These are phyloP conservation scores for Coemansia guatemalensis DNA, from an alignment of 192 early-diverging fungal genomes.

Conservation along the genomic window DNA sequence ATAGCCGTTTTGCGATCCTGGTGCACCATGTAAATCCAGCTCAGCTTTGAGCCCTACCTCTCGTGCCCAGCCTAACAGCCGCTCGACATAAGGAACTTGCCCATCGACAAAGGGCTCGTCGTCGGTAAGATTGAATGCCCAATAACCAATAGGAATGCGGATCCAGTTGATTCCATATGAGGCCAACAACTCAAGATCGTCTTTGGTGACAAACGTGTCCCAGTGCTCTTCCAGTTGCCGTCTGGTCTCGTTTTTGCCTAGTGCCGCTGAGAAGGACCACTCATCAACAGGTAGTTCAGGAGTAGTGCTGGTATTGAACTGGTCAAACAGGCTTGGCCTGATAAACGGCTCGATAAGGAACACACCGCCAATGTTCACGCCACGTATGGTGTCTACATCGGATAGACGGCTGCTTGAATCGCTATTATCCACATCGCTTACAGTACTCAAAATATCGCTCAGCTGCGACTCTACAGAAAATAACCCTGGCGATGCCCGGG, in stretches of 20 bases:
- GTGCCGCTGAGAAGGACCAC: slow-evolving; percentile 52
- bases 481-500: not conserved
- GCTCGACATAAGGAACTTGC: slow-evolving; percentile 57
- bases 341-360: slow-evolving; percentile 62
- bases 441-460: not conserved
- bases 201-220: slow-evolving; percentile 58
- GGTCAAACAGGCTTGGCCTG: slow-evolving; percentile 49
- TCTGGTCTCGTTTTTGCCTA: slow-evolving; percentile 46
- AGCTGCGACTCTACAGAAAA: slow-evolving; percentile 1
- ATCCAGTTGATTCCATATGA: slow-evolving; percentile 56
- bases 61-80: slow-evolving; percentile 52
- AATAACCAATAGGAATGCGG: slow-evolving; percentile 61
- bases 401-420: slow-evolving; percentile 1
- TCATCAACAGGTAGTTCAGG: slow-evolving; percentile 53
- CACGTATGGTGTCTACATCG: slow-evolving; percentile 48
- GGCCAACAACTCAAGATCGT: slow-evolving; percentile 49
- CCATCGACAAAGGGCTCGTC: slow-evolving; percentile 55
- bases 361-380: slow-evolving; percentile 59
- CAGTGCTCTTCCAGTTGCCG: slow-evolving; percentile 54
- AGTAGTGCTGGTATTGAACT: slow-evolving; percentile 34
- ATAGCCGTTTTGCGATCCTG: slow-evolving; percentile 63
- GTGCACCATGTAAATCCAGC: slow-evolving; percentile 59
- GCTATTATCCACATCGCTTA: not conserved
- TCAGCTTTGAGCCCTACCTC: slow-evolving; percentile 57
- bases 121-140: slow-evolving; percentile 57